Evolutionary conservation across 1,284 basidiomycete species (phyloP), one percentile per base, ranked within the genome.

Genomic region (Wallemia mellicola): DNA sequence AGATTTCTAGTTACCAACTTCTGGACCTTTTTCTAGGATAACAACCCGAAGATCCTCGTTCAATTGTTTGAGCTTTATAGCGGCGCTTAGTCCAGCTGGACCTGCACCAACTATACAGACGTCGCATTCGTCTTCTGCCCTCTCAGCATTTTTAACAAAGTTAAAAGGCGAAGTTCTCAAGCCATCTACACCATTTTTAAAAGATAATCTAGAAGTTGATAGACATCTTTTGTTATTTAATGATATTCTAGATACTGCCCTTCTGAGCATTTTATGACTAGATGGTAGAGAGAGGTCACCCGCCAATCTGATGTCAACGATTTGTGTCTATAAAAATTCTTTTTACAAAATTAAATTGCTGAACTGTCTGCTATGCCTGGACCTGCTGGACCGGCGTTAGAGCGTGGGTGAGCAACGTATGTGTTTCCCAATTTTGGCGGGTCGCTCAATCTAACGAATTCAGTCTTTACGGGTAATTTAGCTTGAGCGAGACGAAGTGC

Each of bases 101-200:
- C 92, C 94, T 17, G 79, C 91, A 25, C 92, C 92, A 63, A 96
- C 89, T 66, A 98, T 95, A 69, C 89, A 89, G 30, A 96, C 89
- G 66, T 98, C 92, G 58, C 88, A 88, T 63, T 91, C 81, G 66
- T 92, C 88, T 60, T 80, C 77, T 25, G 79, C 78, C 14, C 88
- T 77, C 64, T 91, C 83, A 27, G 87, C 75, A 55, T 66, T 67
- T 28, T 15, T 54, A 54, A 28, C 22, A 33, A 30, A 59, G 54
- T 48, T 24, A 38, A 25, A 28, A 24, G 33, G 27, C 59, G 59
- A 32, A 2, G 24, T 26, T 22, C 38, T 54, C 54, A 30, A 24
- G 54, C 28, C 27, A 54, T 60, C 54, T 38, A 28, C 48, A 28
- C 26, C 19, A 54, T 27, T 19, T 28, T 24, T 24, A 56, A 19